Conservation (phyloP, 2,329 filamentous ascomycete genomes). For the Aspergillus sp. region DNA sequence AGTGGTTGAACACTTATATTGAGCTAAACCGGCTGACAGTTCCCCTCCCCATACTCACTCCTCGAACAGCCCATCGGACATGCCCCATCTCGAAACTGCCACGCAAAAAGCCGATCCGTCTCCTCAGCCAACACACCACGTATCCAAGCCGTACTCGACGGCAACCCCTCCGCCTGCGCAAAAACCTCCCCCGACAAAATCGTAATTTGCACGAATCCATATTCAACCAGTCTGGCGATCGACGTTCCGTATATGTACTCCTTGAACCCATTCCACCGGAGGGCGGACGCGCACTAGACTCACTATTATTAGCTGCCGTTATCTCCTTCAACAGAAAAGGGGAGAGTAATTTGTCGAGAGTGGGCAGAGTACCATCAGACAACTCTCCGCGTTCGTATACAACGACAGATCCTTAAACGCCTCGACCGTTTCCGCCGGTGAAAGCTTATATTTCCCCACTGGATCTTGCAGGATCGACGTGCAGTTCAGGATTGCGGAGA, state of each 20-base stretch:
- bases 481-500: no score
- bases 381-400: constrained; percentile 63
- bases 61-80: no score
- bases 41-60: no score
- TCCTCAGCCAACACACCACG: constrained; percentile 55
- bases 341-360: no score
- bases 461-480: constrained; percentile 34
- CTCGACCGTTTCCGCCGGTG: constrained; percentile 43
- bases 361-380: constrained; percentile 59
- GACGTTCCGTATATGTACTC: constrained; percentile 61
- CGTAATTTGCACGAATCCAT: constrained; percentile 58
- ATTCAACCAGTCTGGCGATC: constrained; percentile 51
- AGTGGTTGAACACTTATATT: no score
- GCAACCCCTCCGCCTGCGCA: constrained; percentile 35
- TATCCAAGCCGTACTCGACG: constrained; percentile 47
- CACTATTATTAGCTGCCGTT: not conserved
- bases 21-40: no score
- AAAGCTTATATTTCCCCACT: constrained; percentile 50
- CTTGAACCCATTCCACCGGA: constrained; percentile 60
- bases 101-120: constrained; percentile 59
- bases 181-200: constrained; percentile 55
- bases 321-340: no score
- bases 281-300: constrained; percentile 56
- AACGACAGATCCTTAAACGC: constrained; percentile 56
- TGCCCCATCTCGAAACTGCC: constrained; percentile 49